phyloP scores from a whole-genome alignment of 805 yeast genomes.

The Osmozyma mogii region DNA sequence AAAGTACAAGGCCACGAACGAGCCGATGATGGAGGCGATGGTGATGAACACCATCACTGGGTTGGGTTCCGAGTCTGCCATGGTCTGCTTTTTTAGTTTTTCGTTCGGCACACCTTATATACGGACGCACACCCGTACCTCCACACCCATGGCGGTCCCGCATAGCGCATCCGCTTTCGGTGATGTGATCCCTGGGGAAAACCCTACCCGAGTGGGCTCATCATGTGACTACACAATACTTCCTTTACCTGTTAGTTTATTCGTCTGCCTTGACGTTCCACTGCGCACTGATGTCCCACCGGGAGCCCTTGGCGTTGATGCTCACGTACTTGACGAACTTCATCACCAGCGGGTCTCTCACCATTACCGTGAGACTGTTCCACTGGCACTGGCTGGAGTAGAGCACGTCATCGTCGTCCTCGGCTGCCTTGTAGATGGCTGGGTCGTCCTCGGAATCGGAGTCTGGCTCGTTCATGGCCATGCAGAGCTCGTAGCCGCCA shows the following conservation, averaged over 20 bases:
- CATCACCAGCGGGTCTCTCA: conserved; percentile 79
- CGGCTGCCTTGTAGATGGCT: conserved; percentile 59
- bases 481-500: conserved; percentile 92
- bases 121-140: too few species aligned
- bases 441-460: conserved; percentile 65
- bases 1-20: conserved; percentile 27
- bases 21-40: conserved; percentile 27
- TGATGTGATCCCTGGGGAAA: too few species aligned
- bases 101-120: too few species aligned
- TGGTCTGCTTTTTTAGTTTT: too few species aligned
- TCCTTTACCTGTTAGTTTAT: too few species aligned
- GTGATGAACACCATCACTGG: conserved; percentile 34
- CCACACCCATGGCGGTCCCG: too few species aligned
- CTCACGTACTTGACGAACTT: conserved; percentile 91
- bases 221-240: too few species aligned
- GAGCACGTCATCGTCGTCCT: conserved; percentile 65
- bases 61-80: conserved; percentile 29
- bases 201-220: too few species aligned
- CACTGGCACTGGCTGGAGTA: conserved; percentile 75
- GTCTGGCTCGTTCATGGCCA: conserved; percentile 50
- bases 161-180: too few species aligned
- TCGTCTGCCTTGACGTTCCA: conserved; percentile 68
- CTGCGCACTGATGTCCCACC: conserved; percentile 83
- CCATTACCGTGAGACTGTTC: conserved; percentile 71
- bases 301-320: conserved; percentile 75